These are phyloP conservation scores for Calonectria pseudoreteaudii DNA, from an alignment of 2,329 filamentous ascomycete species.

Conservation along the genomic window DNA sequence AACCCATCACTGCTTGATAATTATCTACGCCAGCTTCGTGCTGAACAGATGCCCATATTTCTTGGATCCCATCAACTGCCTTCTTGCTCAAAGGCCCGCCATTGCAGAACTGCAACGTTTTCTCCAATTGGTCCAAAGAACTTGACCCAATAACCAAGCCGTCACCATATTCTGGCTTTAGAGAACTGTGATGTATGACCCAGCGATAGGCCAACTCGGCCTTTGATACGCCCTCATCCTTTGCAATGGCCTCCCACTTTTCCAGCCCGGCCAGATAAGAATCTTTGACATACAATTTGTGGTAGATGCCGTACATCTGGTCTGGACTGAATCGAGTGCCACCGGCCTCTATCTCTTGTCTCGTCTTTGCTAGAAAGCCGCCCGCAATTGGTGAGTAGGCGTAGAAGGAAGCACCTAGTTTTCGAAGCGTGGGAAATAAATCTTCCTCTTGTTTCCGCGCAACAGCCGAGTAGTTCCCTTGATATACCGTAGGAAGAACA, in stretches of 20 bases:
- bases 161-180: neutral
- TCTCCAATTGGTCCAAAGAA: neutral
- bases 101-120: neutral
- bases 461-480: neutral
- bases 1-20: neutral
- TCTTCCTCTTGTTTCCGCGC: neutral
- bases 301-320: neutral
- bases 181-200: neutral
- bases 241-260: neutral
- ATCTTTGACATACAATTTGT: neutral
- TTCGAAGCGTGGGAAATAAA: neutral
- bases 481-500: neutral
- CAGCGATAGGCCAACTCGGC: neutral
- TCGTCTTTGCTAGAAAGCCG: neutral
- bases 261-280: neutral
- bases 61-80: neutral
- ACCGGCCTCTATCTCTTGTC: neutral
- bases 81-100: neutral
- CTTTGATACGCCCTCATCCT: neutral
- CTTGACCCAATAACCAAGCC: neutral
- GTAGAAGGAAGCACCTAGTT: conserved; percentile 67
- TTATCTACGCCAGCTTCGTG: neutral
- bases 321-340: neutral
- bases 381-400: neutral
- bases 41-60: neutral